Conservation (phyloP, 805 yeast species). For the Metschnikowia shivogae region DNA sequence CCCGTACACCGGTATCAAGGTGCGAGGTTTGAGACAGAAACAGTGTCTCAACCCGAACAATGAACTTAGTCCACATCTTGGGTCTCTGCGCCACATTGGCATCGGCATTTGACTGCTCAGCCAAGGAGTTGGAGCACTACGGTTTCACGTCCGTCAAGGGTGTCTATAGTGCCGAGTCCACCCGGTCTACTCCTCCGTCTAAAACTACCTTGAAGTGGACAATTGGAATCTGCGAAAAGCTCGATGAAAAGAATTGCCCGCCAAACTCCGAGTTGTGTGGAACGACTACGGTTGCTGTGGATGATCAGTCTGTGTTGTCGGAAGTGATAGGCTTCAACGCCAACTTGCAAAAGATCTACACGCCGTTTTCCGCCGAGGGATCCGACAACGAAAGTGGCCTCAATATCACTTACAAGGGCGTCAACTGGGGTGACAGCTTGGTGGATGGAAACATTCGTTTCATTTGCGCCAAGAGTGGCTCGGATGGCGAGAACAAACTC, state of each 20-base stretch:
- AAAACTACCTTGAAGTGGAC: conserved; percentile 60
- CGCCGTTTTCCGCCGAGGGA: conserved; percentile 26
- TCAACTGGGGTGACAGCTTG: conserved; percentile 65
- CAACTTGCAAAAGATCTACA: conserved; percentile 30
- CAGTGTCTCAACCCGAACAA: conserved; percentile 19
- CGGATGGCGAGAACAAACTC: conserved; percentile 22
- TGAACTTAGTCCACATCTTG: conserved; percentile 33
- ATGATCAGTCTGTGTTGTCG: conserved; percentile 46
- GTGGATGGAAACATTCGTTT: conserved; percentile 47
- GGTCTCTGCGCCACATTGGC: conserved; percentile 9
- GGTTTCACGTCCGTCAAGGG: conserved; percentile 49
- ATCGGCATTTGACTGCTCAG: conserved; percentile 32
- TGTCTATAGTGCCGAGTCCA: conserved; percentile 36
- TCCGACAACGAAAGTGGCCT: conserved; percentile 29
- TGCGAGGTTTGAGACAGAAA: conserved; percentile 16
- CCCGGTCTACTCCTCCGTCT: conserved; percentile 76
- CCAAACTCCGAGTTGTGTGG: conserved; percentile 78
- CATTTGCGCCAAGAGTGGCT: conserved; percentile 38
- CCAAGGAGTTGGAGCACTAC: conserved; percentile 32
- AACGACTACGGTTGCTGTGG: conserved; percentile 49
- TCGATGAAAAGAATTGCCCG: conserved; percentile 53
- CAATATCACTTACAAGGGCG: conserved; percentile 43
- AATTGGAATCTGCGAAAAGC: conserved; percentile 61
- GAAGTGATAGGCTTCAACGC: conserved; percentile 59
- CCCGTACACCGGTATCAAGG: conserved; percentile 25